phyloP scores from a whole-genome alignment of 2,329 filamentous ascomycete genomes.

The Ceratocystis colombiana region DNA sequence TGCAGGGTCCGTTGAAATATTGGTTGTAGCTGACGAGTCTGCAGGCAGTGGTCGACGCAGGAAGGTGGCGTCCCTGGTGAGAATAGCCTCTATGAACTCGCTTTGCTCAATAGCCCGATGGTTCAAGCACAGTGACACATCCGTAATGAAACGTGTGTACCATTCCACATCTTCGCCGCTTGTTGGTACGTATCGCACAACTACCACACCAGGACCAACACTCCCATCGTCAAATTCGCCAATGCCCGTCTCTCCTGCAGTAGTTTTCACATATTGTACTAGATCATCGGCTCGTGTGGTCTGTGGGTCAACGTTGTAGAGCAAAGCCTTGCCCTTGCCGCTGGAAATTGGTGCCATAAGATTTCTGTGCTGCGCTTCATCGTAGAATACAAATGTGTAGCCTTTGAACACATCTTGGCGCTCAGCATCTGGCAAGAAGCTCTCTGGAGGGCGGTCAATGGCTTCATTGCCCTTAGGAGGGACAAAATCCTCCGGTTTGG shows the following conservation, averaged over 20 bases:
- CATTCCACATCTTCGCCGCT: slow-evolving; percentile 49
- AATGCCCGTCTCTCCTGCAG: slow-evolving; percentile 63
- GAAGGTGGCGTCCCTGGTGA: slow-evolving; percentile 64
- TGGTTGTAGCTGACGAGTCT: slow-evolving; percentile 29
- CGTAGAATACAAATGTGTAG: slow-evolving; percentile 82
- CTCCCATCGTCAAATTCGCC: slow-evolving; percentile 54
- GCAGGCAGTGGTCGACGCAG: slow-evolving; percentile 59
- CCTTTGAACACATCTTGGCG: slow-evolving; percentile 69
- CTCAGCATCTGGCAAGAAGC: slow-evolving; percentile 58
- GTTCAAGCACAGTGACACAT: slow-evolving; percentile 61
- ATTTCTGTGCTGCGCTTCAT: slow-evolving; percentile 62
- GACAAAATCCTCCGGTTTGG: slow-evolving; percentile 59
- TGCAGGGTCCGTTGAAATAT: not conserved
- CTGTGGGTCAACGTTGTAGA: slow-evolving; percentile 50
- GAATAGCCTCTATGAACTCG: slow-evolving; percentile 82
- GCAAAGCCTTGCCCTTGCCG: slow-evolving; percentile 71
- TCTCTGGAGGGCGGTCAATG: slow-evolving; percentile 53
- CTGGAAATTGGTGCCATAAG: slow-evolving; percentile 64
- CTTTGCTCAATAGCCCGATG: slow-evolving; percentile 80
- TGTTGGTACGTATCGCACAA: slow-evolving; percentile 58
- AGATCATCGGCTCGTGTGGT: slow-evolving; percentile 65
- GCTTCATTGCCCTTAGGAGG: slow-evolving; percentile 69
- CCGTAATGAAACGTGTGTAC: slow-evolving; percentile 58
- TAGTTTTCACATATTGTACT: slow-evolving; percentile 61
- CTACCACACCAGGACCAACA: slow-evolving; percentile 60